Evolutionary conservation across 371 early-diverging fungal species (phyloP).

Genomic region (Funneliformis caledonium): DNA sequence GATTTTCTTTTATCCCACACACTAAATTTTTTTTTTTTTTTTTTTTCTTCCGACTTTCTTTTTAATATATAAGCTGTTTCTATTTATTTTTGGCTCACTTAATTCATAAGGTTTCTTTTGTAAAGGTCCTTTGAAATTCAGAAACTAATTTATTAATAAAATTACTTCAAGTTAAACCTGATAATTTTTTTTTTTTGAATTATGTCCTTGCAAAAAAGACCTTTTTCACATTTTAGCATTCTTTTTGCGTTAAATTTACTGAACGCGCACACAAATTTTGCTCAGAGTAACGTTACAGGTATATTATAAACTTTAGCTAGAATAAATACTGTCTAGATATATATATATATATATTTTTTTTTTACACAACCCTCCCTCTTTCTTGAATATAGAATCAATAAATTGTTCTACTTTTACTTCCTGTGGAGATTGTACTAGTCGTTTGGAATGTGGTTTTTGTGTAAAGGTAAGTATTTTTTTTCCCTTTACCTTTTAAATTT

Average conservation of each 20-base stretch:
- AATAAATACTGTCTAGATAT: not conserved
- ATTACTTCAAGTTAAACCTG: not conserved
- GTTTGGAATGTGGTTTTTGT: constrained; percentile 39
- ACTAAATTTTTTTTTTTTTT: not conserved
- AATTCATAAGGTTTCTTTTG: constrained; percentile 3
- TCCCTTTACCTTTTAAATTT: not conserved
- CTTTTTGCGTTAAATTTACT: constrained; percentile 10
- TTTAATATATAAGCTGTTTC: not conserved
- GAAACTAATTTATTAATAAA: not conserved
- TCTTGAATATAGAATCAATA: not conserved
- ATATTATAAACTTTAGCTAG: not conserved
- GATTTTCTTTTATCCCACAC: not conserved
- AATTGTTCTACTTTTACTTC: constrained; percentile 16
- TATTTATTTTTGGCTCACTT: not conserved
- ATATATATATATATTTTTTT: not conserved
- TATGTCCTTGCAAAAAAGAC: not conserved
- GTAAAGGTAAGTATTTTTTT: constrained; percentile 14
- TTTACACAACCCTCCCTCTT: not conserved
- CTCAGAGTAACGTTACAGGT: not conserved
- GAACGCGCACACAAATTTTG: not conserved
- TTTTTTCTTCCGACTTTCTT: not conserved
- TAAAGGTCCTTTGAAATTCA: constrained; percentile 1
- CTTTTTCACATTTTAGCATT: not conserved
- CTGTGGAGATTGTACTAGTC: constrained; percentile 34
- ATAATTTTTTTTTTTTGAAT: not conserved